Conservation (phyloP, 371 early-diverging fungal genomes). For the Circinella umbellata region DNA sequence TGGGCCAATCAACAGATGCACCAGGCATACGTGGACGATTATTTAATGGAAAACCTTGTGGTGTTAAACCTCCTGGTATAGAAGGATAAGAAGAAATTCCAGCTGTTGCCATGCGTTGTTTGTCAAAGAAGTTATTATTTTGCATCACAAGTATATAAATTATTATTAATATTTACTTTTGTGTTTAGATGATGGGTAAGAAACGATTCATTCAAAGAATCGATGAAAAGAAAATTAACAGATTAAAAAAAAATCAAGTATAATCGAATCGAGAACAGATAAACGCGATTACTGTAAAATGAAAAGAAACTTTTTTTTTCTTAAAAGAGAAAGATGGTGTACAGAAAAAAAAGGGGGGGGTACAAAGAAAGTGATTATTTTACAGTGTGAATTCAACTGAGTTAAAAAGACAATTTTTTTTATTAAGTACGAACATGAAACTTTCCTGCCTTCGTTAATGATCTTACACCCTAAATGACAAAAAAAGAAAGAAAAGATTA, state of each 20-base stretch:
- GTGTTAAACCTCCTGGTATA: neutral
- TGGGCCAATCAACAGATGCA: conserved; percentile 4
- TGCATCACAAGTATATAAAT: neutral
- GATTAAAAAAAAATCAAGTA: neutral
- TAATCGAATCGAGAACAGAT: neutral
- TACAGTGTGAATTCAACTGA: neutral
- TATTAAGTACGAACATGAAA: conserved; percentile 72
- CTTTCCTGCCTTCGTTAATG: conserved; percentile 76
- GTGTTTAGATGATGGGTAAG: neutral
- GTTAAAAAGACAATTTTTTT: neutral
- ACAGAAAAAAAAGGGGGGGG: neutral
- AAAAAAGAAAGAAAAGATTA: neutral
- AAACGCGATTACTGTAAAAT: conserved; percentile 2
- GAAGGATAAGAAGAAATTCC: neutral
- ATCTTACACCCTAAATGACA: conserved; percentile 65
- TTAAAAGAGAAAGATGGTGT: neutral
- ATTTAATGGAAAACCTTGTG: neutral
- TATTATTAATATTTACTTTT: neutral
- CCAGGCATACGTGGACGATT: conserved; percentile 1
- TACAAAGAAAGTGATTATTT: neutral
- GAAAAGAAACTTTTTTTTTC: neutral
- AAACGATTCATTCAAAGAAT: neutral
- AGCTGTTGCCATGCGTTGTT: conserved; percentile 5
- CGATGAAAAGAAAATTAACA: neutral
- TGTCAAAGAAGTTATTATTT: conserved; percentile 1